Evolutionary conservation across 352 stramenopile genomes (phyloP).

Genomic region (Phytophthora multivora): DNA sequence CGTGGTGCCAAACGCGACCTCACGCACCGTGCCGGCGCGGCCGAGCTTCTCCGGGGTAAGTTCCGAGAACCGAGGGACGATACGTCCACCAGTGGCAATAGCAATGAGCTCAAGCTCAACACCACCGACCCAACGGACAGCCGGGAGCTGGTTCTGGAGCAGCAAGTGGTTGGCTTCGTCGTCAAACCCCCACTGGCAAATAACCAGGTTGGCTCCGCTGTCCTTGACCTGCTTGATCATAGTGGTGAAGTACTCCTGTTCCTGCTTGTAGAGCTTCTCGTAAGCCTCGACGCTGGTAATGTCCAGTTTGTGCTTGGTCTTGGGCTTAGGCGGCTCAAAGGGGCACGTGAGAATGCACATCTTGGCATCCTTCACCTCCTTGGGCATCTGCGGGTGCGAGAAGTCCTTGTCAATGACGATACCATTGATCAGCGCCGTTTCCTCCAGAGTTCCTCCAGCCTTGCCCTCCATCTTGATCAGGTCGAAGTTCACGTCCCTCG

Average conservation of each 20-base stretch:
- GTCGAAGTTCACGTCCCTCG: constrained; percentile 99
- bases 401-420: constrained; percentile 99
- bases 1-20: constrained; percentile 98
- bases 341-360: constrained; percentile 99
- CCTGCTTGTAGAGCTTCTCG: constrained; percentile 95
- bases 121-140: constrained; percentile 98
- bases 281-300: constrained; percentile 99
- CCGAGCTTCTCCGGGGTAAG: constrained; percentile 97
- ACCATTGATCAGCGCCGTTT: constrained; percentile 98
- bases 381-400: constrained; percentile 98
- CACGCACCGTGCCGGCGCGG: constrained; percentile 92
- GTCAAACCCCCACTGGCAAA: constrained; percentile 99
- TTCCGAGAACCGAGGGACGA: constrained; percentile 98
- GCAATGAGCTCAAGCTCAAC: constrained; percentile 99
- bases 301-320: constrained; percentile 98
- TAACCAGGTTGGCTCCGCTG: constrained; percentile 97
- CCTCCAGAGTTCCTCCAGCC: constrained; percentile 95
- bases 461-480: constrained; percentile 99
- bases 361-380: constrained; percentile 97
- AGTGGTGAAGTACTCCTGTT: constrained; percentile 99
- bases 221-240: constrained; percentile 99
- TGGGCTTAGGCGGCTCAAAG: constrained; percentile 99
- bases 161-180: constrained; percentile 99
- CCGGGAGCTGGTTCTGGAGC: constrained; percentile 96
- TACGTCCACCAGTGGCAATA: constrained; percentile 98